Evolutionary conservation across 148 eudicot species (phyloP), one percentile per base, ranked within the genome.

Genomic region (Arctostaphylos glauca): DNA sequence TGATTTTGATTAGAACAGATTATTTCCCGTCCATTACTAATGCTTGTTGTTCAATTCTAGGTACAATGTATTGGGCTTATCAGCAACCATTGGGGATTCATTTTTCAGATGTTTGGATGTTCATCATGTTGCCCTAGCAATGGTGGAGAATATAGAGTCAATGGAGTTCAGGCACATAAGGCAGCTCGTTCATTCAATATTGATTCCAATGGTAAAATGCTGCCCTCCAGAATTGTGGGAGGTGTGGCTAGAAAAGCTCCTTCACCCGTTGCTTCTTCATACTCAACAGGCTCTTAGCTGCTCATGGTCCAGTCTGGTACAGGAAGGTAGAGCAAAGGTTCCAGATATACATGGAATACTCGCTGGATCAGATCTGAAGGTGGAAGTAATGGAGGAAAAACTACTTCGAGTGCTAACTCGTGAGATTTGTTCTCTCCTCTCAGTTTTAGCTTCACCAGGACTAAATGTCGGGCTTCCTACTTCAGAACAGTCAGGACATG

Each of bases 321-420:
- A 88, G 77, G 99, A 92, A 86, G 97, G 99, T 41, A 89, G 92
- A 81, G 98, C 98, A 83, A 90, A 89, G 84, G 93, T 92, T 87
- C 99, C 98, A 21, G 99, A 97, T 87, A 88, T 90, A 81, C 90
- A 82, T 87, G 95, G 91, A 55, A 76, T 92, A 85, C 79, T 67
- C 66, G 89, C 84, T 25, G 98, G 96, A 18, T 84, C 95, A 14
- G 98, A 97, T 87, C 81, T 97, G 46, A 94, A 93, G 86, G 91
- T 94, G 38, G 99, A 97, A 91, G 97, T 97, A 43, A 97, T 94
- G 93, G 99, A 94, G 89, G 99, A 97, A 87, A 97, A 94, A 90
- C 85, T 97, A 84, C 97, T 97, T 83, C 93, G 99, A 79, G 94
- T 88, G 88, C 82, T 97, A 83, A 93, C 98, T 56, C 98, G 99